Evolutionary conservation across 2,329 filamentous ascomycete genomes (phyloP).

Genomic region (Xylaria arbuscula): DNA sequence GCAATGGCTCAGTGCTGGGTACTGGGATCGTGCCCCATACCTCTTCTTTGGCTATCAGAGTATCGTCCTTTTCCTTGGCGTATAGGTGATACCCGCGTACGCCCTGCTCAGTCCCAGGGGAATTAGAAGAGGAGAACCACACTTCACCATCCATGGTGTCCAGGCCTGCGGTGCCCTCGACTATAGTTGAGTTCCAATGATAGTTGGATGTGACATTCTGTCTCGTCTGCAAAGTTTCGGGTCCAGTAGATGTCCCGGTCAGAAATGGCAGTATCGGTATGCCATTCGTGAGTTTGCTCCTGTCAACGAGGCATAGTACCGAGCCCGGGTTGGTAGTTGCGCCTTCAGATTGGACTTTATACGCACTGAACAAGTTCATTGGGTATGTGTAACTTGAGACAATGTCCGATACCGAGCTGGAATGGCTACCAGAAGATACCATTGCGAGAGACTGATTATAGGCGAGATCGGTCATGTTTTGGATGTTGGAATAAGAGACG

Average conservation of each 20-base stretch:
- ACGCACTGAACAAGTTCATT: slow-evolving; percentile 50
- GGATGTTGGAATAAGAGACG: slow-evolving; percentile 48
- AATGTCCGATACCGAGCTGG: slow-evolving; percentile 39
- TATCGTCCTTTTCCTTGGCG: slow-evolving; percentile 44
- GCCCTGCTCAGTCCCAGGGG: slow-evolving; percentile 33
- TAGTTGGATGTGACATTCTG: slow-evolving; percentile 50
- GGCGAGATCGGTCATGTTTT: slow-evolving; percentile 49
- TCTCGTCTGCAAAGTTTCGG: slow-evolving; percentile 42
- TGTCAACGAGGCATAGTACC: slow-evolving; percentile 48
- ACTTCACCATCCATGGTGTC: slow-evolving; percentile 47
- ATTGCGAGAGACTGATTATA: slow-evolving; percentile 49
- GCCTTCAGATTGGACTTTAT: slow-evolving; percentile 45
- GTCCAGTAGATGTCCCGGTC: slow-evolving; percentile 40
- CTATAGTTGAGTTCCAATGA: slow-evolving; percentile 50
- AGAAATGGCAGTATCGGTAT: slow-evolving; percentile 43
- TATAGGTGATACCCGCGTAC: slow-evolving; percentile 43
- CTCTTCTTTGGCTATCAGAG: slow-evolving; percentile 38
- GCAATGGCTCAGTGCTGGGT: slow-evolving; percentile 40
- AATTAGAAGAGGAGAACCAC: slow-evolving; percentile 46
- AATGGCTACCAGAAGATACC: slow-evolving; percentile 45
- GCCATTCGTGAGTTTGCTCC: slow-evolving; percentile 45
- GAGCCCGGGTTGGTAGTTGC: slow-evolving; percentile 47
- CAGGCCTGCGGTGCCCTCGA: slow-evolving; percentile 45
- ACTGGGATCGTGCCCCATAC: slow-evolving; percentile 42
- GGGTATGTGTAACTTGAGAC: slow-evolving; percentile 47